Conservation (phyloP, 2,329 filamentous ascomycete genomes). For the Xylaria digitata region DNA sequence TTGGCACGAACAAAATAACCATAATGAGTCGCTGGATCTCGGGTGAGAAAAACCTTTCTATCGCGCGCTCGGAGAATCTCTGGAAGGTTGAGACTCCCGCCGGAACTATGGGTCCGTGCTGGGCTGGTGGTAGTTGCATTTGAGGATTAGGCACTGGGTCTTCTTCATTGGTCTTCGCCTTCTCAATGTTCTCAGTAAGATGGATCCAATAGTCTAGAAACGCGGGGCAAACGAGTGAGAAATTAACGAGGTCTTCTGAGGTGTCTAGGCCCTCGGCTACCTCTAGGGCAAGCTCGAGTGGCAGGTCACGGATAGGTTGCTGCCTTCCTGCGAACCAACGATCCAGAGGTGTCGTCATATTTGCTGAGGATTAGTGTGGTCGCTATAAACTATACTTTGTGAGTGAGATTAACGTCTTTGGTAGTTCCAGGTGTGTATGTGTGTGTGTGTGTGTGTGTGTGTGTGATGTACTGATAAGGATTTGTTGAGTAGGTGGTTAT, state of each 20-base stretch:
- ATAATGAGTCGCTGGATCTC: not conserved
- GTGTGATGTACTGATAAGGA: not conserved
- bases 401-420: not conserved
- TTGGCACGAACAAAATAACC: slow-evolving; percentile 23
- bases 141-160: slow-evolving; percentile 7
- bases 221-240: not conserved
- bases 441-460: not conserved
- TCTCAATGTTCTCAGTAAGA: not conserved
- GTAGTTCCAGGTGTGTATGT: not conserved
- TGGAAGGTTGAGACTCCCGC: not conserved
- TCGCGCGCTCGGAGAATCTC: not conserved
- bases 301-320: not conserved
- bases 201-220: slow-evolving; percentile 11
- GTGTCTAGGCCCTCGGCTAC: not conserved
- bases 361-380: not conserved
- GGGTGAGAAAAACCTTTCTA: slow-evolving; percentile 7
- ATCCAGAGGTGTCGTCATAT: slow-evolving; percentile 1
- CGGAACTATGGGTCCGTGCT: not conserved
- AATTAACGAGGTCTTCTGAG: slow-evolving; percentile 4
- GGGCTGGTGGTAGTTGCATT: not conserved
- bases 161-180: not conserved
- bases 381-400: too few species aligned
- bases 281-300: slow-evolving; percentile 1
- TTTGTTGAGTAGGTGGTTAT: too few species aligned
- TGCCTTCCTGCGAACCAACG: not conserved